Evolutionary conservation across 2,329 filamentous ascomycete species (phyloP).

Genomic region (Cryphonectria naterciae): DNA sequence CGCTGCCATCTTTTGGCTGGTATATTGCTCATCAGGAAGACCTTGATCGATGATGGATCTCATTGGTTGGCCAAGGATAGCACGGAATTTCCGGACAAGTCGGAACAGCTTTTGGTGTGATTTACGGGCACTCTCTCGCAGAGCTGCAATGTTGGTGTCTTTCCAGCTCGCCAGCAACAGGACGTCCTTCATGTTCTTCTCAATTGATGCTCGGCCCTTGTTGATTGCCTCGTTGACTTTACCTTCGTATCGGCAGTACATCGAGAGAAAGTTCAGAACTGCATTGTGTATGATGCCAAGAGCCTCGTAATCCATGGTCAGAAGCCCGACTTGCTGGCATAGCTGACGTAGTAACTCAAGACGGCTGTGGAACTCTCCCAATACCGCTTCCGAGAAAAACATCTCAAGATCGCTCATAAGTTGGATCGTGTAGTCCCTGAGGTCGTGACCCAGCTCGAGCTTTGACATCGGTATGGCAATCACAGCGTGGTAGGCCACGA

Average conservation of each 20-base stretch:
- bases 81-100: conserved; percentile 86
- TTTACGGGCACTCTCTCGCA: conserved; percentile 85
- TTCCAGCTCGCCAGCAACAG: conserved; percentile 95
- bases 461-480: conserved; percentile 75
- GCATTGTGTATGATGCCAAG: conserved; percentile 65
- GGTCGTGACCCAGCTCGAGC: conserved; percentile 58
- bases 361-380: conserved; percentile 80
- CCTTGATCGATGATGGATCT: conserved; percentile 64
- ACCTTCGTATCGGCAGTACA: conserved; percentile 73
- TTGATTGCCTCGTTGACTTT: conserved; percentile 67
- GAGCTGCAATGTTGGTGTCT: conserved; percentile 89
- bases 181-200: conserved; percentile 93
- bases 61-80: conserved; percentile 76
- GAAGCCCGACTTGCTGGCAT: conserved; percentile 65
- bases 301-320: conserved; percentile 61
- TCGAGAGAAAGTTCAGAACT: conserved; percentile 75
- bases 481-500: conserved; percentile 89
- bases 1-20: not conserved
- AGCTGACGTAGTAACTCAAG: conserved; percentile 71
- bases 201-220: conserved; percentile 73
- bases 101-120: conserved; percentile 94
- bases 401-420: conserved; percentile 76
- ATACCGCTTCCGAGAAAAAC: conserved; percentile 78
- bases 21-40: conserved; percentile 56
- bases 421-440: conserved; percentile 66